A percentile compares a stretch with the other conserved stretches of the same genome.
Conservation (phyloP, 2,329 filamentous ascomycete species). For the Penicillium sp. region DNA sequence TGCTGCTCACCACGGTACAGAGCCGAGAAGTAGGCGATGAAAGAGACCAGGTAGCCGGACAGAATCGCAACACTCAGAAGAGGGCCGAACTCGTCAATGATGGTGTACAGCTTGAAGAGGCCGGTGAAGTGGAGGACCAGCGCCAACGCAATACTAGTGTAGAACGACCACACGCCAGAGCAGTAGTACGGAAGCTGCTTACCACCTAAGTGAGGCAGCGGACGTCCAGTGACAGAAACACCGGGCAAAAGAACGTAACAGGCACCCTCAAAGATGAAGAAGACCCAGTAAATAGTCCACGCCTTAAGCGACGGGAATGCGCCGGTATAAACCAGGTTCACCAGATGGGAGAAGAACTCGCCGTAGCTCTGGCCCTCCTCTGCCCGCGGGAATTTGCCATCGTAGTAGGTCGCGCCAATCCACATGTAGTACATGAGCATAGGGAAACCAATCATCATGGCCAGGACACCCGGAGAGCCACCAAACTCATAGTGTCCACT, state of each 20-base stretch:
- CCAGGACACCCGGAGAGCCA: slow-evolving; percentile 76
- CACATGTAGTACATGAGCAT: slow-evolving; percentile 99
- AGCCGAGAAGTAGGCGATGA: slow-evolving; percentile 86
- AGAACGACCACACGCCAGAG: slow-evolving; percentile 86
- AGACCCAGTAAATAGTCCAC: slow-evolving; percentile 94
- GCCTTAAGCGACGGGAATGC: slow-evolving; percentile 83
- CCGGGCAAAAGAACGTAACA: slow-evolving; percentile 88
- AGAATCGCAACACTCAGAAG: slow-evolving; percentile 92
- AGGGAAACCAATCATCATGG: slow-evolving; percentile 95
- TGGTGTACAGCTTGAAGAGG: slow-evolving; percentile 84
- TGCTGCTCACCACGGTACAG: slow-evolving; percentile 80
- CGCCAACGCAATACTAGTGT: slow-evolving; percentile 77
- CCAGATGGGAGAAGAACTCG: slow-evolving; percentile 76
- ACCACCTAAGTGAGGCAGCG: slow-evolving; percentile 78
- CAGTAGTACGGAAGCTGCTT: slow-evolving; percentile 95
- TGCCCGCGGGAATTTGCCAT: slow-evolving; percentile 77
- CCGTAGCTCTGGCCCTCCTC: slow-evolving; percentile 67
- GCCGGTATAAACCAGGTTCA: slow-evolving; percentile 75
- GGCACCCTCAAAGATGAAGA: slow-evolving; percentile 81
- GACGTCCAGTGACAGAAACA: slow-evolving; percentile 85
- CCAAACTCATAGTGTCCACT: slow-evolving; percentile 78
- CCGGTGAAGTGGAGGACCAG: slow-evolving; percentile 79
- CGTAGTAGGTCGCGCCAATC: slow-evolving; percentile 92
- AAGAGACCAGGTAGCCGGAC: slow-evolving; percentile 82
- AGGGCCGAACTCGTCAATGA: slow-evolving; percentile 94